phyloP scores from a whole-genome alignment of 2,329 filamentous ascomycete species.

The Pyricularia pennisetigena region DNA sequence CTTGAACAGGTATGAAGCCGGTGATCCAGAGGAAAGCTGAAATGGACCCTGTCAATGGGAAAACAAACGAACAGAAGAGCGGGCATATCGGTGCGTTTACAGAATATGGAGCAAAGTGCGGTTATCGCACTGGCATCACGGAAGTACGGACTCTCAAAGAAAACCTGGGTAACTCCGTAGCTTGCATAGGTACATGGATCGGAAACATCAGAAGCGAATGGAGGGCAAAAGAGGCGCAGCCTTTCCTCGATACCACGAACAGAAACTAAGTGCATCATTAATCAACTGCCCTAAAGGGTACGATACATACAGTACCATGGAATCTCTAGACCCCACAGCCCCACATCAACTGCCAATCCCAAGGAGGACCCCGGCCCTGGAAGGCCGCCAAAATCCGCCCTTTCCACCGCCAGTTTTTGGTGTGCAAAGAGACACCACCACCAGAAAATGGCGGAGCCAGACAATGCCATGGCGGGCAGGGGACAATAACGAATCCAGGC shows the following conservation, averaged over 20 bases:
- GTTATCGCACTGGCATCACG: not conserved
- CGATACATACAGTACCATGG: too few species aligned
- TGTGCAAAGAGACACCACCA: not conserved
- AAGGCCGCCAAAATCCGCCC: not conserved
- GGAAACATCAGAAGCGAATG: not conserved
- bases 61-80: not conserved
- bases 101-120: not conserved
- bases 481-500: not conserved
- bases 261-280: not conserved
- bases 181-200: not conserved
- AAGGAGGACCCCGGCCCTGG: not conserved
- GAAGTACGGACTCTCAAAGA: not conserved
- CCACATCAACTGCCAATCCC: not conserved
- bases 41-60: not conserved
- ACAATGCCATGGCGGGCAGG: not conserved
- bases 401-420: not conserved
- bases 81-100: not conserved
- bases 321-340: not conserved
- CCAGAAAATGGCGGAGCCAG: not conserved
- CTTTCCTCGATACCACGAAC: not conserved
- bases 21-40: not conserved
- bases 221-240: not conserved
- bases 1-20: not conserved
- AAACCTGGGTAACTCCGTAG: not conserved
- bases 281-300: not conserved